A percentile compares a stretch with the other conserved stretches of the same genome.
Evolutionary conservation across 768 basidiomycete genomes (phyloP).

Genomic region (Boletus tomentosulus): DNA sequence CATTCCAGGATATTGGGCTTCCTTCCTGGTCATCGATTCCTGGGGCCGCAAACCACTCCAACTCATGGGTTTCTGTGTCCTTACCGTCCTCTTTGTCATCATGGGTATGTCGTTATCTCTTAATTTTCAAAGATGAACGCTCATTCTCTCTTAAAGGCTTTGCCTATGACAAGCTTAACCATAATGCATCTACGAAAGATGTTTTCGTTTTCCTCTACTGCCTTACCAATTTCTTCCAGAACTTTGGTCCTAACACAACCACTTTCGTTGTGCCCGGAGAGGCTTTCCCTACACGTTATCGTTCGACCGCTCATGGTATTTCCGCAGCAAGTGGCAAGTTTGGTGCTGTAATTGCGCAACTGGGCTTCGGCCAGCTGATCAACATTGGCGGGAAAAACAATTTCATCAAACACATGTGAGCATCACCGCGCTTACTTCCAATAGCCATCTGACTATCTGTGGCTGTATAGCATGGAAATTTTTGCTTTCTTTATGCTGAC

Average conservation of each 20-base stretch:
- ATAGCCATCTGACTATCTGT: slow-evolving; percentile 3
- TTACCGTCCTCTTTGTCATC: slow-evolving; percentile 62
- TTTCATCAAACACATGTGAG: slow-evolving; percentile 69
- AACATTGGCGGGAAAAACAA: slow-evolving; percentile 62
- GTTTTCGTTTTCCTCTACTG: slow-evolving; percentile 83
- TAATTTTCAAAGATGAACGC: not conserved
- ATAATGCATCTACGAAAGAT: slow-evolving; percentile 38
- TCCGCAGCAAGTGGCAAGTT: slow-evolving; percentile 80
- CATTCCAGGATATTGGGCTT: slow-evolving; percentile 67
- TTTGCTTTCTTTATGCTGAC: slow-evolving; percentile 87
- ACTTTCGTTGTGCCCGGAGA: slow-evolving; percentile 83
- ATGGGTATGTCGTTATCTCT: slow-evolving; percentile 48
- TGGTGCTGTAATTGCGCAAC: slow-evolving; percentile 77
- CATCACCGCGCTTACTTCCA: slow-evolving; percentile 7
- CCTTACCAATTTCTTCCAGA: slow-evolving; percentile 87
- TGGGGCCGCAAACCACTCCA: slow-evolving; percentile 86
- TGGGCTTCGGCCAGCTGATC: slow-evolving; percentile 65
- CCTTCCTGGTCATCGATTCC: slow-evolving; percentile 62
- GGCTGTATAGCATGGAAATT: slow-evolving; percentile 54
- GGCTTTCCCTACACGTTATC: slow-evolving; percentile 83
- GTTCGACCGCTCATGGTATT: slow-evolving; percentile 82
- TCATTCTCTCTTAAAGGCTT: slow-evolving; percentile 45
- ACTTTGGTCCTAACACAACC: slow-evolving; percentile 79
- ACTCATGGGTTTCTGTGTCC: slow-evolving; percentile 67
- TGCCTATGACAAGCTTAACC: slow-evolving; percentile 54